Evolutionary conservation across 2,329 filamentous ascomycete species (phyloP).

Genomic region (Albophoma yamanashiensis): DNA sequence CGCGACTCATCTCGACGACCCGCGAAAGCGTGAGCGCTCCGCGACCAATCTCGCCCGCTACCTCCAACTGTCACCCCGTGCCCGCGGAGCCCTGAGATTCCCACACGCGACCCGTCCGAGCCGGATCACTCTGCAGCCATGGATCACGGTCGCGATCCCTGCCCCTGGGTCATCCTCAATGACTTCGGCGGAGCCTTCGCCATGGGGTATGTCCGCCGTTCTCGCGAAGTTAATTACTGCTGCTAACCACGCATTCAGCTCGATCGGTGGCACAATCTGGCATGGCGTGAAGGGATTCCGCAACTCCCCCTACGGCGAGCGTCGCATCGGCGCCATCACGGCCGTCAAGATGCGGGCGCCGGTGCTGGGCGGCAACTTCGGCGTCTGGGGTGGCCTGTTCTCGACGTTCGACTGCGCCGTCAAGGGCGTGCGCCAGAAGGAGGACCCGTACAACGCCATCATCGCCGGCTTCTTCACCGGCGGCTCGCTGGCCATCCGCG

Average conservation of each 20-base stretch:
- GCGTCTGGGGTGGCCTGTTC: constrained; percentile 94
- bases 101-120: background rate
- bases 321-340: constrained; percentile 89
- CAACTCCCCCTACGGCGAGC: constrained; percentile 84
- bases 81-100: background rate
- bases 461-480: constrained; percentile 96
- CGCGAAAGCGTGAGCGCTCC: background rate
- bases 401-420: constrained; percentile 93
- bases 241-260: constrained; percentile 27
- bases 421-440: constrained; percentile 90
- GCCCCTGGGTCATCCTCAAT: constrained; percentile 91
- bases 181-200: constrained; percentile 96
- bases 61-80: background rate
- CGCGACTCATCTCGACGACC: background rate
- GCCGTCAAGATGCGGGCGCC: constrained; percentile 96
- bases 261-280: constrained; percentile 78
- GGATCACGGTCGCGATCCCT: constrained; percentile 96
- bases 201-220: too few species aligned
- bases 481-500: constrained; percentile 81
- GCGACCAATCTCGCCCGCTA: background rate
- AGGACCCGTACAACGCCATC: constrained; percentile 97
- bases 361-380: constrained; percentile 94
- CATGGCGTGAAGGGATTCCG: constrained; percentile 93
- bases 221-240: constrained; percentile 37
- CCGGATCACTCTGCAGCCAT: constrained; percentile 31